These are phyloP conservation scores for Phytophthora constricta DNA, from an alignment of 352 stramenopile species.

Conservation along the genomic window DNA sequence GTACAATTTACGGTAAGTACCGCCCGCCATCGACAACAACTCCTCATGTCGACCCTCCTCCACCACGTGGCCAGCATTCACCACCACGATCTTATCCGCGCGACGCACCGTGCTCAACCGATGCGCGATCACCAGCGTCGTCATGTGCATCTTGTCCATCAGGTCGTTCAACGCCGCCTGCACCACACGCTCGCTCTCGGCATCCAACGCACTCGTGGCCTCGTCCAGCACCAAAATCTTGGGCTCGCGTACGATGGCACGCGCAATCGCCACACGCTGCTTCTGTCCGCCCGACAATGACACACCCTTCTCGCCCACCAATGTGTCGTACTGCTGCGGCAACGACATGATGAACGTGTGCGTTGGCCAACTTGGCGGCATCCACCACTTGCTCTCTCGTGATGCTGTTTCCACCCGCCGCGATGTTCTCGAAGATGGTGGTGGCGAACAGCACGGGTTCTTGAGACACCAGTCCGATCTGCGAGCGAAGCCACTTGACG, in stretches of 20 bases:
- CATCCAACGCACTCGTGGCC: constrained; percentile 59
- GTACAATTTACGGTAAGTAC: constrained; percentile 29
- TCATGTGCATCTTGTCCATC: constrained; percentile 36
- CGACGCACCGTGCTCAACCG: constrained; percentile 50
- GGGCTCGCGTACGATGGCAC: constrained; percentile 52
- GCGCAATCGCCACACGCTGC: constrained; percentile 65
- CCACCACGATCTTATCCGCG: constrained; percentile 56
- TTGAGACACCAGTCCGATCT: constrained; percentile 83
- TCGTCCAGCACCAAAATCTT: constrained; percentile 69
- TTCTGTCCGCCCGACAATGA: constrained; percentile 81
- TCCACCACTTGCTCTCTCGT: constrained; percentile 77
- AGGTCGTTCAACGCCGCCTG: constrained; percentile 30
- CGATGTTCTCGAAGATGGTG: constrained; percentile 93
- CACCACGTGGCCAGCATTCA: constrained; percentile 48
- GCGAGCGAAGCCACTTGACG: constrained; percentile 66
- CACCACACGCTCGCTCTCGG: constrained; percentile 40
- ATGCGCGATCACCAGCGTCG: constrained; percentile 52
- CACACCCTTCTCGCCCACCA: constrained; percentile 60
- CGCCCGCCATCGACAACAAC: constrained; percentile 33
- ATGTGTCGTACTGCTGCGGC: constrained; percentile 85
- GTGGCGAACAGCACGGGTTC: constrained; percentile 91
- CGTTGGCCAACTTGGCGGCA: constrained; percentile 50
- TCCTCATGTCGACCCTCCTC: constrained; percentile 51
- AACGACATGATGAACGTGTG: constrained; percentile 80
- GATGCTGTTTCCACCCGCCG: constrained; percentile 60